Conservation (phyloP, 2,329 filamentous ascomycete genomes). For the Cladophialophora psammophila region DNA sequence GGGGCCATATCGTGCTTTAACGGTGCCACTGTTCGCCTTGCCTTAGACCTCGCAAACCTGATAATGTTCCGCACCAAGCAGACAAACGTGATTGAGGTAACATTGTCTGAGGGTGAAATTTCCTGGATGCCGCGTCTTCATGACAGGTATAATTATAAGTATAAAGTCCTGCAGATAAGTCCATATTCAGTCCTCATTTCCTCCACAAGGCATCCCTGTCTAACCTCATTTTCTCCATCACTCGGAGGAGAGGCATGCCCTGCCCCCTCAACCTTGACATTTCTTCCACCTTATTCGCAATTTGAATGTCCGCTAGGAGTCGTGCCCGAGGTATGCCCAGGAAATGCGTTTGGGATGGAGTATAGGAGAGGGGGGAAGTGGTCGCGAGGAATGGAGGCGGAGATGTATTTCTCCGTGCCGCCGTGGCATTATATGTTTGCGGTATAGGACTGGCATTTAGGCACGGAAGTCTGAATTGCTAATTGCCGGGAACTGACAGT, state of each 20-base stretch:
- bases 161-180: background rate
- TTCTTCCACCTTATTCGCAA: background rate
- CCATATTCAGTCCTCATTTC: background rate
- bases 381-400: background rate
- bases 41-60: background rate
- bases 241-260: background rate
- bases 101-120: background rate
- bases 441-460: background rate
- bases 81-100: background rate
- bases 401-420: background rate
- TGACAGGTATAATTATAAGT: background rate
- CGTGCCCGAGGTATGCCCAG: background rate
- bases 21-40: no score
- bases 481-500: background rate
- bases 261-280: background rate
- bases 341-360: background rate
- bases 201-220: background rate
- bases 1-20: background rate
- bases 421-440: background rate
- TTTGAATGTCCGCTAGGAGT: background rate
- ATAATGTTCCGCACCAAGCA: background rate
- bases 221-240: background rate
- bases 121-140: background rate
- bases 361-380: background rate
- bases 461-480: background rate